Percentiles rank a stretch among this genome's conserved stretches.
Conservation (phyloP, 2,329 filamentous ascomycete genomes). For the Penicillium digitatum region DNA sequence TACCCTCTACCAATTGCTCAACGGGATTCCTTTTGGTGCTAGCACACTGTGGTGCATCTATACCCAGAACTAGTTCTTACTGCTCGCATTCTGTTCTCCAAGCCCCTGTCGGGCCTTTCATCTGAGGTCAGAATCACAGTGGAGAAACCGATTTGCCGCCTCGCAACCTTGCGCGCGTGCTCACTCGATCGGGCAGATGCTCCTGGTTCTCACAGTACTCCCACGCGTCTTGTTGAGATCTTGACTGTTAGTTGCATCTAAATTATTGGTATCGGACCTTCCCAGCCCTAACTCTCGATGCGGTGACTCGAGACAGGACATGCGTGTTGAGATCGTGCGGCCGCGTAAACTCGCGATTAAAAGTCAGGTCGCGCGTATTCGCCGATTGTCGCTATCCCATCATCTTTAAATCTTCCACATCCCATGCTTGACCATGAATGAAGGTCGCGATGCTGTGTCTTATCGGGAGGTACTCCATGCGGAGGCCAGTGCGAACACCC, state of each 20-base stretch:
- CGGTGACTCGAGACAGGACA: conserved; percentile 18
- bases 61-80: background rate
- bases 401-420: background rate
- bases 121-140: background rate
- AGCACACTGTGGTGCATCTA: conserved; percentile 3
- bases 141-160: conserved; percentile 16
- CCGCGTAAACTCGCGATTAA: conserved; percentile 18
- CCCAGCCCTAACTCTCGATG: conserved; percentile 18
- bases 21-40: conserved; percentile 2
- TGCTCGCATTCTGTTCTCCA: background rate
- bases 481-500: conserved; percentile 19
- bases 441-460: conserved; percentile 7
- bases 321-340: conserved; percentile 20
- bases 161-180: conserved; percentile 22
- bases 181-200: conserved; percentile 23
- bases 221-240: conserved; percentile 16
- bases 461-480: conserved; percentile 18
- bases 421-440: conserved; percentile 15
- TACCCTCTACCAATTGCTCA: background rate
- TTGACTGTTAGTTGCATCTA: conserved; percentile 11
- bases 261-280: conserved; percentile 18
- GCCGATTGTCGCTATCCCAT: background rate
- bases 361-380: conserved; percentile 14
- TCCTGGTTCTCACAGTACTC: conserved; percentile 9
- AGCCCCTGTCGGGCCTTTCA: background rate